Percentiles rank a stretch among this genome's conserved stretches.
phyloP scores from a whole-genome alignment of 2,329 filamentous ascomycete genomes.

The Endoconidiophora polonica region DNA sequence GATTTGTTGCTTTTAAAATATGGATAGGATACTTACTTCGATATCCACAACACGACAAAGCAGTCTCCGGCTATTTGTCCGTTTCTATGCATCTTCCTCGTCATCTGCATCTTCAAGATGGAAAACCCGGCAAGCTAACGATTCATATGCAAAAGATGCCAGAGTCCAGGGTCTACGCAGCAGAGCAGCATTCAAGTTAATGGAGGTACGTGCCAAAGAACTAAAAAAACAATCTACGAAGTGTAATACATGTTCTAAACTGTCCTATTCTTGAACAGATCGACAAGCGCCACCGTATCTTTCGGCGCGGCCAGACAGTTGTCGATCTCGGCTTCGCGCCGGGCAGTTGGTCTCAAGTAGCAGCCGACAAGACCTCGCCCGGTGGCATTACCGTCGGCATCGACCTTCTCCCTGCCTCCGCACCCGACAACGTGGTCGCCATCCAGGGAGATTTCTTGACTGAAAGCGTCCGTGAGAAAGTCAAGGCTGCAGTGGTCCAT shows the following conservation, averaged over 20 bases:
- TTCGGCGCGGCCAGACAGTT: constrained; percentile 65
- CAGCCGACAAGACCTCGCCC: constrained; percentile 59
- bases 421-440: constrained; percentile 78
- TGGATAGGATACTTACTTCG: not conserved
- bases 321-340: constrained; percentile 79
- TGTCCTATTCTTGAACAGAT: constrained; percentile 35
- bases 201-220: constrained; percentile 44
- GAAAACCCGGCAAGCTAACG: constrained; percentile 61
- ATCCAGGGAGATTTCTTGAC: constrained; percentile 91
- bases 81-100: constrained; percentile 8
- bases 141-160: constrained; percentile 58
- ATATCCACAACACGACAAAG: not conserved
- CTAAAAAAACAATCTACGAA: no score
- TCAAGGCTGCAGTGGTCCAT: constrained; percentile 58
- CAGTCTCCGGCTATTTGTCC: not conserved
- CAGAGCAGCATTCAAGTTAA: constrained; percentile 80
- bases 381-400: constrained; percentile 73
- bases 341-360: constrained; percentile 63
- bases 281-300: constrained; percentile 64
- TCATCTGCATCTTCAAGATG: constrained; percentile 36
- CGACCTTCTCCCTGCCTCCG: constrained; percentile 82
- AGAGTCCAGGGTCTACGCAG: constrained; percentile 70
- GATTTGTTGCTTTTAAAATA: not conserved
- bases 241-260: no score
- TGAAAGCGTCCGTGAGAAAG: constrained; percentile 53